Conservation (phyloP, 2,329 filamentous ascomycete genomes). For the Macrophomina tecta region DNA sequence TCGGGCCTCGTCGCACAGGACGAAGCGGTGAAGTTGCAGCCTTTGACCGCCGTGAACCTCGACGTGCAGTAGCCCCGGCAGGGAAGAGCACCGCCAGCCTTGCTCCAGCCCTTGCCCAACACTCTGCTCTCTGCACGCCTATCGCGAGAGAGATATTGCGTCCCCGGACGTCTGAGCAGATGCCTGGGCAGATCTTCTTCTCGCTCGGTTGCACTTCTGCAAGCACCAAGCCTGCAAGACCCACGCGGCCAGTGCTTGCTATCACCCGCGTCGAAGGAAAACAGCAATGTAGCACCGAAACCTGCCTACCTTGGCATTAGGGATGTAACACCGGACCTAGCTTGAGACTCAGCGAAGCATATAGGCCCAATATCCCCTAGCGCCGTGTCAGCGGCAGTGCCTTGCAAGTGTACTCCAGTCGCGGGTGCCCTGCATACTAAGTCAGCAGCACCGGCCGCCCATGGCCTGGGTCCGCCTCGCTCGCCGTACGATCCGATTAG, state of each 20-base stretch:
- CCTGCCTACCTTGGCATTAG: constrained; percentile 19
- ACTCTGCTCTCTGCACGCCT: constrained; percentile 18
- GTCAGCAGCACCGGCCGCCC: constrained; percentile 16
- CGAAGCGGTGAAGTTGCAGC: constrained; percentile 26
- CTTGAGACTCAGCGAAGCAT: constrained; percentile 24
- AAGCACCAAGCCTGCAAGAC: constrained; percentile 15
- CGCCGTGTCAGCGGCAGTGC: constrained; percentile 25
- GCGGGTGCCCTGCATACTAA: constrained; percentile 25
- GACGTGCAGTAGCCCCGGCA: constrained; percentile 21
- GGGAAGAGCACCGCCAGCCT: constrained; percentile 12
- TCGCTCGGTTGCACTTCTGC: constrained; percentile 24
- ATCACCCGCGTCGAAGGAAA: constrained; percentile 11
- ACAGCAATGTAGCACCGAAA: constrained; percentile 14
- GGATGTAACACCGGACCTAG: constrained; percentile 18
- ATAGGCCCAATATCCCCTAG: constrained; percentile 25
- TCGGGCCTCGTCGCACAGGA: constrained; percentile 23
- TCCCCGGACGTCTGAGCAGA: constrained; percentile 24
- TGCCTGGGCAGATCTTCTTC: constrained; percentile 25
- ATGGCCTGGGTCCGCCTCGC: constrained; percentile 15
- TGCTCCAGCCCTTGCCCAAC: constrained; percentile 14
- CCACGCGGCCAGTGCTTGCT: constrained; percentile 6
- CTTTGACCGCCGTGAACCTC: constrained; percentile 19
- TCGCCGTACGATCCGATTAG: constrained; percentile 20
- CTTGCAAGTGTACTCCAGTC: constrained; percentile 20
- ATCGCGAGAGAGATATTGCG: constrained; percentile 3